Evolutionary conservation across 2,329 filamentous ascomycete genomes (phyloP).

Genomic region (Calycina marina): DNA sequence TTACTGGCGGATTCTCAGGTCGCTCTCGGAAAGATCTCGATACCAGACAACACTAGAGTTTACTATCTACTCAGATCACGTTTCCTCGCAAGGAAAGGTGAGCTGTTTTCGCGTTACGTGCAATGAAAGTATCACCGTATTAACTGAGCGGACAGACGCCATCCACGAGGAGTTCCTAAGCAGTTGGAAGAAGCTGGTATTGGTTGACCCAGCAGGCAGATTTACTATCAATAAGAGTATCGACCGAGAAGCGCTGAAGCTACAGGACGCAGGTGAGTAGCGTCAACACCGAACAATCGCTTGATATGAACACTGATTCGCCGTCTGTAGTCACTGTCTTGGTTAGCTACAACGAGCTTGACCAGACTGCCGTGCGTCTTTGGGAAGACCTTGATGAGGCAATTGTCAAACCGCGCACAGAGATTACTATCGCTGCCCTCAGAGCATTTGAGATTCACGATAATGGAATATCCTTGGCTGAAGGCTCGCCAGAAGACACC

Average conservation of each 20-base stretch:
- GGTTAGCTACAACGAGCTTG: slow-evolving; percentile 44
- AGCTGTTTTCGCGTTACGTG: too few species aligned
- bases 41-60: too few species aligned
- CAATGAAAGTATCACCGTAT: too few species aligned
- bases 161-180: slow-evolving; percentile 51
- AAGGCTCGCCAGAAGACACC: background rate
- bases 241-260: slow-evolving; percentile 1
- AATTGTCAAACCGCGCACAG: slow-evolving; percentile 45
- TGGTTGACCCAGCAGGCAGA: slow-evolving; percentile 40
- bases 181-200: slow-evolving; percentile 57
- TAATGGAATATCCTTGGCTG: background rate
- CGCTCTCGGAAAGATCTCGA: too few species aligned
- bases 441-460: background rate
- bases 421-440: slow-evolving; percentile 21
- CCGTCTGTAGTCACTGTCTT: slow-evolving; percentile 36
- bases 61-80: too few species aligned
- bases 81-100: too few species aligned
- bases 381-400: slow-evolving; percentile 48
- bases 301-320: background rate
- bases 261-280: background rate
- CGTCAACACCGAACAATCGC: background rate
- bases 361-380: slow-evolving; percentile 42
- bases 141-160: too few species aligned
- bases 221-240: slow-evolving; percentile 34
- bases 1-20: too few species aligned